Evolutionary conservation across 345 rosid species (phyloP).

Genomic region (Mangifera indica): DNA sequence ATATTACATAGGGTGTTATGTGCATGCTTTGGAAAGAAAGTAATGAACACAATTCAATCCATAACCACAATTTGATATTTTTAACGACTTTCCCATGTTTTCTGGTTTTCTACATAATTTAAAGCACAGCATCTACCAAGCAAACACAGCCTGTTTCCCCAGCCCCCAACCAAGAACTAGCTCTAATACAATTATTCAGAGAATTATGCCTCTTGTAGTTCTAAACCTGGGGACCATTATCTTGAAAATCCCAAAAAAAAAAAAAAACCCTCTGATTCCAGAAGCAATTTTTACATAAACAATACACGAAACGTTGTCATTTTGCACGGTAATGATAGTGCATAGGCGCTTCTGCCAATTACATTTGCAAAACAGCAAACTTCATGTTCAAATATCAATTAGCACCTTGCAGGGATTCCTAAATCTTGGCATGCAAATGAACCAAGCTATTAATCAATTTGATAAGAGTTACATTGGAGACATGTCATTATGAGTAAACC

Average conservation of each 20-base stretch:
- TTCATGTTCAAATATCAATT: no score
- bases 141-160: neutral
- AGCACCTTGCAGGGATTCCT: no score
- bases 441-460: neutral
- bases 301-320: no score
- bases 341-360: neutral
- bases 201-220: neutral
- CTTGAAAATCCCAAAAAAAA: no score
- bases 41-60: neutral
- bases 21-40: neutral
- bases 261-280: neutral
- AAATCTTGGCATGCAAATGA: no score
- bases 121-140: neutral
- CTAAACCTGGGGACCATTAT: neutral
- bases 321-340: neutral
- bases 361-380: no score
- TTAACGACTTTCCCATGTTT: neutral
- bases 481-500: neutral
- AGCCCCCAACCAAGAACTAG: neutral
- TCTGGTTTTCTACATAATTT: neutral
- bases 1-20: neutral
- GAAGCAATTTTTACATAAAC: neutral
- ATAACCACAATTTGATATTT: neutral
- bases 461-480: neutral
- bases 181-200: no score